phyloP scores from a whole-genome alignment of 805 yeast genomes.

The Deakozyma indianensis region DNA sequence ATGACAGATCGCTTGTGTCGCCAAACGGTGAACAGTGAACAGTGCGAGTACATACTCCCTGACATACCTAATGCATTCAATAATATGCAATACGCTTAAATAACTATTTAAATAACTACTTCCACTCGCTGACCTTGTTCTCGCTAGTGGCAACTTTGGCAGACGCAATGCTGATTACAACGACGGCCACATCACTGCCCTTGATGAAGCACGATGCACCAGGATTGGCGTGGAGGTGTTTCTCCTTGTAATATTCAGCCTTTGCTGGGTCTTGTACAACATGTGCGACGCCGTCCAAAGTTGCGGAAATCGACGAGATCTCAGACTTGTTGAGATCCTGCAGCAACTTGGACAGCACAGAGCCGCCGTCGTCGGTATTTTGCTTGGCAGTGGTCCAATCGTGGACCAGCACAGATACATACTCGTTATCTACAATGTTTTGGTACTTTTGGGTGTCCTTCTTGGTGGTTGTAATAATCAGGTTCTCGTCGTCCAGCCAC shows the following conservation, averaged over 20 bases:
- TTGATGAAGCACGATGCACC: conserved; percentile 56
- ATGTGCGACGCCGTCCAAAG: conserved; percentile 58
- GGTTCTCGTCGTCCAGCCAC: conserved; percentile 23
- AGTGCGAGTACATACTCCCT: too few species aligned
- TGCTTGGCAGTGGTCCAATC: conserved; percentile 70
- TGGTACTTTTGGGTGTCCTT: conserved; percentile 57
- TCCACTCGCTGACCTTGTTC: background rate
- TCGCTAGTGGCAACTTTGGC: background rate
- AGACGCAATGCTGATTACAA: conserved; percentile 14
- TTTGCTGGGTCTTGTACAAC: conserved; percentile 37
- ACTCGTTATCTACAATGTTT: conserved; percentile 56
- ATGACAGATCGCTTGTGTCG: too few species aligned
- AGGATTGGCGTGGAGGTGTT: conserved; percentile 48
- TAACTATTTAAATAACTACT: too few species aligned
- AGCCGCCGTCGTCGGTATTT: conserved; percentile 17
- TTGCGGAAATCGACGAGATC: conserved; percentile 66
- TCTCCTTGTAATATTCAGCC: conserved; percentile 43
- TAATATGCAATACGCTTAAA: too few species aligned
- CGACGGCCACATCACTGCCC: conserved; percentile 48
- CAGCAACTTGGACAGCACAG: conserved; percentile 43
- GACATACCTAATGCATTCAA: too few species aligned
- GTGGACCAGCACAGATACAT: conserved; percentile 72
- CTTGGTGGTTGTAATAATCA: conserved; percentile 59
- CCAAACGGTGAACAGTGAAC: too few species aligned
- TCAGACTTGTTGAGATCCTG: conserved; percentile 70